Conservation (phyloP, 371 early-diverging fungal species). For the Mortierella sp. region DNA sequence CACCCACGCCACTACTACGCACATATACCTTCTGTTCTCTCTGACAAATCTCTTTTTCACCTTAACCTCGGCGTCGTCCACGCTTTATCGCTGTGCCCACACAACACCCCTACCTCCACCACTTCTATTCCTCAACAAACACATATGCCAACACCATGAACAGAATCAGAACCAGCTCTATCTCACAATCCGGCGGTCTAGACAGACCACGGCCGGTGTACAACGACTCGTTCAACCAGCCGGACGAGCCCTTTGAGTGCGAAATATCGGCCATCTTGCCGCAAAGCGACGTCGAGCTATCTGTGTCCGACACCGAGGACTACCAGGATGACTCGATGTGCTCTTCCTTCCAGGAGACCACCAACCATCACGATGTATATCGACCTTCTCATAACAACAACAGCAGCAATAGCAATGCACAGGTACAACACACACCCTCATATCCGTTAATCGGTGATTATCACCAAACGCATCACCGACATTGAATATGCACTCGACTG, state of each 20-base stretch:
- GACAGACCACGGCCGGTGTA: slow-evolving; percentile 16
- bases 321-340: slow-evolving; percentile 17
- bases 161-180: slow-evolving; percentile 8
- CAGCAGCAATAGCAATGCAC: neutral
- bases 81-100: too few relatives aligned
- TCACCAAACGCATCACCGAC: neutral
- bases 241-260: slow-evolving; percentile 53
- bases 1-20: too few relatives aligned
- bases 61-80: neutral
- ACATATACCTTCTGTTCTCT: neutral
- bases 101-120: neutral
- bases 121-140: neutral
- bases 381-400: neutral
- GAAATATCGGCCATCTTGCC: slow-evolving; percentile 53
- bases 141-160: slow-evolving; percentile 7
- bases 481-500: neutral
- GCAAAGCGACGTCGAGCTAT: slow-evolving; percentile 10
- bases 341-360: slow-evolving; percentile 10
- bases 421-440: neutral
- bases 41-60: neutral
- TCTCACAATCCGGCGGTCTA: slow-evolving; percentile 5
- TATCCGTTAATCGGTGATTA: neutral
- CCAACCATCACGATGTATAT: slow-evolving; percentile 3
- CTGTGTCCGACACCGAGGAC: slow-evolving; percentile 41
- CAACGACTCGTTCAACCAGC: slow-evolving; percentile 57